Base-by-base conservation (phyloP, 2,329 filamentous ascomycete species). In the Beauveria varroae region DNA sequence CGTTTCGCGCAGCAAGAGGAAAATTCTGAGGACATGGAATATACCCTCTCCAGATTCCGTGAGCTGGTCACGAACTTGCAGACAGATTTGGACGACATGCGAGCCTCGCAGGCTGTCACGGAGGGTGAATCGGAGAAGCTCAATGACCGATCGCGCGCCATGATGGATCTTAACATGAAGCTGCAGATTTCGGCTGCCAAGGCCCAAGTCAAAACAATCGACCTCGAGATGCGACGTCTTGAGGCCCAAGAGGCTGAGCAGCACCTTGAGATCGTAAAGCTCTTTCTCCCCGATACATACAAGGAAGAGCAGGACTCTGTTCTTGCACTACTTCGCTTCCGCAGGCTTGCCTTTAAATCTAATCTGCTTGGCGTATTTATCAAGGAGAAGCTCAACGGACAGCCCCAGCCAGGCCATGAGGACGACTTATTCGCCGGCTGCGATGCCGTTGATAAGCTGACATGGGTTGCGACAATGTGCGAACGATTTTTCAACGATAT, bases 151-250 rank as follows among this genome's bases (percentile, higher is more conserved):
- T 96, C 93, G 50, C 86, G 92, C 64, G 92, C 93, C 59, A 96
- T 99, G 88, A 90, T 96, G 85, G 93, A 99, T 69, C 82, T 99
- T 51, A 98, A 98, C 74, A 85, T 93, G 82, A 96, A 96, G 75
- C 82, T 99, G 49, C 93, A 96, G 70, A 84, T 90, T 61, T 96
- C 92, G 14, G 92, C 92, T 12, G 85, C 91, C 46, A 96, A 96
- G 78, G 89, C 93, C 3, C 93, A 96, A 72, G 87, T 91, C 69
- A 98, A 96, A 78, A 92, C 92, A 0, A 96, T 99, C 64, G 93
- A 97, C 66, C 81, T 97, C 34, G 93, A 98, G 72, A 79, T 98
- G 62, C 85, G 89, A 58, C 88, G 89, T 61, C 83, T 98, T 70
- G 91, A 96, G 68, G 92, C 93, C 0, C 88, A 96, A 68, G 91